Evolutionary conservation across 768 basidiomycete genomes (phyloP), one percentile per base, ranked within the genome.

Genomic region (Cyclocybe aegerita): DNA sequence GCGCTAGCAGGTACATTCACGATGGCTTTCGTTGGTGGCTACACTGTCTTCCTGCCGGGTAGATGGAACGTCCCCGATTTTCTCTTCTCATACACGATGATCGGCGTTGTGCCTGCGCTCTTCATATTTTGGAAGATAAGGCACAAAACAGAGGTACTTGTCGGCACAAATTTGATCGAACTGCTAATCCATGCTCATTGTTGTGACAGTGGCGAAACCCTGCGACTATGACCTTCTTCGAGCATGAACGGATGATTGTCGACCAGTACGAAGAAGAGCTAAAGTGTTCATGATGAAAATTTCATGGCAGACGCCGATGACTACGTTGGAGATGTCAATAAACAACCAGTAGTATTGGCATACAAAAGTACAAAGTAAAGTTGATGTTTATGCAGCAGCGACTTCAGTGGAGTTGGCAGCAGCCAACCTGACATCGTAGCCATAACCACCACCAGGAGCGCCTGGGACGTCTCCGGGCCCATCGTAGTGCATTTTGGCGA

Each of bases 401-500:
- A 67, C 62, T 41, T 57, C 65, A 46, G 78, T 76, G 23, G 77
- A 69, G 49, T 85, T 74, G 16, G 80, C 70, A 37, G 86, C 81
- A 53, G 76, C 76, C 30, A 81, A 77, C 41, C 91, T 88, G 50
- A 86, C 58, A 48, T 86, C 85, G 59, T 93, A 93, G 15, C 89
- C 92, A 68, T 93, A 93, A 30, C 87, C 88, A 59, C 74, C 74
- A n/a, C 74, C 79, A 31, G 78, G 70, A 12, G 80, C 76, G 12
- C 86, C 87, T 41, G 80, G 78, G 48, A 80, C 79, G 56, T 86
- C 71, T 15, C 85, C 87, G 36, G 87, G 83, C 8, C 91, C 91
- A 16, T 96, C 88, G 74, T 96, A 96, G 70, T 97, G 93, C 77
- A 96, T 69, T 69, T 86, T 82, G 38, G 85, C 84, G 55, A 98